These are phyloP conservation scores for Thielaviopsis musarum DNA, from an alignment of 2,329 filamentous ascomycete species.

Conservation along the genomic window DNA sequence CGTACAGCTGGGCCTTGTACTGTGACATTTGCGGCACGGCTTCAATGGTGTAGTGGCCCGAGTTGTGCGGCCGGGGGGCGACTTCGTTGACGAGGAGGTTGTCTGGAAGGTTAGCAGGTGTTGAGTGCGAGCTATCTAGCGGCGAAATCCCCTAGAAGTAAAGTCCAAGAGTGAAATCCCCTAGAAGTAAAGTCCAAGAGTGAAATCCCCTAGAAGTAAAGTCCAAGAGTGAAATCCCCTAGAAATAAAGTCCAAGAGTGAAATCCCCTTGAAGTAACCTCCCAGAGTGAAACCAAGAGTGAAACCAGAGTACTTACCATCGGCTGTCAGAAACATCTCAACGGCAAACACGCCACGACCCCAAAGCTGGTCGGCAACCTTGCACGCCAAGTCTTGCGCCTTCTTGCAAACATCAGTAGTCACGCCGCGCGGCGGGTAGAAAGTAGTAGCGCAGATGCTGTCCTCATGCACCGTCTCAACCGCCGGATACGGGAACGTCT, in stretches of 20 bases:
- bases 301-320: slow-evolving; percentile 29
- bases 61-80: slow-evolving; percentile 70
- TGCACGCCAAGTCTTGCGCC: slow-evolving; percentile 61
- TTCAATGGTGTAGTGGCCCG: slow-evolving; percentile 90
- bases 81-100: slow-evolving; percentile 71
- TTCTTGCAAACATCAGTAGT: slow-evolving; percentile 39
- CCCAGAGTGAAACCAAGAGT: no score
- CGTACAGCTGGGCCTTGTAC: slow-evolving; percentile 75
- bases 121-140: no score
- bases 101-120: slow-evolving; percentile 19
- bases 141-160: no score
- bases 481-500: slow-evolving; percentile 58
- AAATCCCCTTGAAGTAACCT: no score
- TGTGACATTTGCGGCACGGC: slow-evolving; percentile 74
- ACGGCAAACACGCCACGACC: slow-evolving; percentile 92
- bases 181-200: no score
- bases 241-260: no score
- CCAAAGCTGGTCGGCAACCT: slow-evolving; percentile 63
- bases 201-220: no score
- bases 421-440: slow-evolving; percentile 63
- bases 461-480: slow-evolving; percentile 94
- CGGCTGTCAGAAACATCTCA: slow-evolving; percentile 76
- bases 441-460: slow-evolving; percentile 85
- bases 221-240: no score
- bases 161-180: no score